These are phyloP conservation scores for Suhomyces kunorum DNA, from an alignment of 1,139 yeast genomes.

Conservation along the genomic window DNA sequence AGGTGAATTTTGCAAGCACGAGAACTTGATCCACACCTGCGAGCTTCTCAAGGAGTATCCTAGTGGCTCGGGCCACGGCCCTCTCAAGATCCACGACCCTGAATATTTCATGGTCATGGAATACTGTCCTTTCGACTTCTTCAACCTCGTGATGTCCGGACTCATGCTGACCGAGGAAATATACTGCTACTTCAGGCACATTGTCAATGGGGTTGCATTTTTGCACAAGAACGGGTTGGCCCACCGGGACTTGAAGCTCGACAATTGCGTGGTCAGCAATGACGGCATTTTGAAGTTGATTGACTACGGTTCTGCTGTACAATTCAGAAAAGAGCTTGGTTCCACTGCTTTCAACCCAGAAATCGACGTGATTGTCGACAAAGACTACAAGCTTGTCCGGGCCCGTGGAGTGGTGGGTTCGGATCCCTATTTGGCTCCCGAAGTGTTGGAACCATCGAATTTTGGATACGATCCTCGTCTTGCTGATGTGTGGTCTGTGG, in stretches of 20 bases:
- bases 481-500: constrained; percentile 78
- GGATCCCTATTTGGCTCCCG: constrained; percentile 82
- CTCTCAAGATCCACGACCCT: constrained; percentile 22
- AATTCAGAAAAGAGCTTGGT: constrained; percentile 44
- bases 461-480: constrained; percentile 66
- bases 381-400: constrained; percentile 28
- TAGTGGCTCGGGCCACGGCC: constrained; percentile 18
- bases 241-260: constrained; percentile 74
- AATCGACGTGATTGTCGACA: constrained; percentile 23
- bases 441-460: constrained; percentile 52
- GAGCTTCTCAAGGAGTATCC: constrained; percentile 56
- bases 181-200: constrained; percentile 69
- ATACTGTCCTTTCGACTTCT: constrained; percentile 72
- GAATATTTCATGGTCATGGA: constrained; percentile 71
- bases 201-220: constrained; percentile 59
- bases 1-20: constrained; percentile 61
- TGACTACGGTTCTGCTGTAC: constrained; percentile 78
- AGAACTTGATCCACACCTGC: constrained; percentile 62
- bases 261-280: constrained; percentile 69
- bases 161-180: constrained; percentile 59
- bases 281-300: constrained; percentile 67
- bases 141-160: constrained; percentile 76
- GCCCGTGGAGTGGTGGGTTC: constrained; percentile 79
- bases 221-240: constrained; percentile 71
- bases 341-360: constrained; percentile 11